A percentile compares a stretch with the other conserved stretches of the same genome.
Conservation (phyloP, 805 yeast species). For the Komagataella phaffii region DNA sequence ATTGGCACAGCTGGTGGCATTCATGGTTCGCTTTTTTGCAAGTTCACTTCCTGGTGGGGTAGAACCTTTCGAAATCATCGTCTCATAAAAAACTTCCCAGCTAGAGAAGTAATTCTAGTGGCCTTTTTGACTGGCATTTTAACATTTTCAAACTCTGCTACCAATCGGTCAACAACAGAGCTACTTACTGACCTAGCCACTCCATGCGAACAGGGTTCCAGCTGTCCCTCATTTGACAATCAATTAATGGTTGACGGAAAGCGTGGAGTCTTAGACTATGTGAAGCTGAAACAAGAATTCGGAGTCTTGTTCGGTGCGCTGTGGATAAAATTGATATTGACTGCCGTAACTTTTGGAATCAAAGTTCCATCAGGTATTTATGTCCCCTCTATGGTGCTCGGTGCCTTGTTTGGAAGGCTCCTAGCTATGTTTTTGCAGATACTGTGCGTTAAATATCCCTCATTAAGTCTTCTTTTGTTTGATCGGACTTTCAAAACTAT, state of each 20-base stretch:
- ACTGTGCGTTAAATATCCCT: constrained; percentile 15
- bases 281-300: constrained; percentile 19
- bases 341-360: constrained; percentile 41
- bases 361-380: constrained; percentile 49
- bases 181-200: constrained; percentile 34
- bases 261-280: constrained; percentile 6
- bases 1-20: constrained; percentile 41
- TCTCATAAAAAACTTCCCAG: constrained; percentile 23
- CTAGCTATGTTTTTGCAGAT: constrained; percentile 30
- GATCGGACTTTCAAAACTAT: constrained; percentile 3
- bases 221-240: constrained; percentile 17
- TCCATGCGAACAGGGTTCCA: constrained; percentile 23
- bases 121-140: constrained; percentile 30
- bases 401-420: constrained; percentile 43
- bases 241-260: constrained; percentile 3
- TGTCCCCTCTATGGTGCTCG: constrained; percentile 52
- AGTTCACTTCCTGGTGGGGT: constrained; percentile 33
- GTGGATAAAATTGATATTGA: constrained; percentile 27
- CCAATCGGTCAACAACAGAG: constrained; percentile 35
- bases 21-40: constrained; percentile 36
- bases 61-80: constrained; percentile 19
- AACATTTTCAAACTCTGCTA: constrained; percentile 34
- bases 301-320: constrained; percentile 25
- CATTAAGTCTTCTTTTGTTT: neutral
- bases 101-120: constrained; percentile 29